Percentiles rank a stretch among this genome's conserved stretches.
Conservation (phyloP, 2,329 filamentous ascomycete species). For the Laburnicola sp. region DNA sequence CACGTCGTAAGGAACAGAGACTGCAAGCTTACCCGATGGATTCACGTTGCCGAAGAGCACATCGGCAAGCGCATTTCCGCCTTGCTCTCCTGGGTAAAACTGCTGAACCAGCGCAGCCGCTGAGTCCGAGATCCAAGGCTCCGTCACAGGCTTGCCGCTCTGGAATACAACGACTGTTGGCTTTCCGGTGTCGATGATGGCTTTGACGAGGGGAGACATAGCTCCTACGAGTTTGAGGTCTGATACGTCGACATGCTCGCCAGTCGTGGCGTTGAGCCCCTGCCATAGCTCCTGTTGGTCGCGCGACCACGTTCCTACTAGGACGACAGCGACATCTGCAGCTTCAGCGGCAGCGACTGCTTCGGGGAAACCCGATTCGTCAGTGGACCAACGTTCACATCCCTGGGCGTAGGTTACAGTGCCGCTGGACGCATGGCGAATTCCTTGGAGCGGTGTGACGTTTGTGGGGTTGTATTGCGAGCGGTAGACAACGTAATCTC, state of each 20-base stretch:
- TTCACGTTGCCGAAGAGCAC: conserved; percentile 64
- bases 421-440: conserved; percentile 61
- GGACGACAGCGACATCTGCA: conserved; percentile 71
- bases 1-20: conserved; percentile 68
- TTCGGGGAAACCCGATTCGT: conserved; percentile 67
- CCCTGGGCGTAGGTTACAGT: conserved; percentile 69
- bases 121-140: conserved; percentile 69
- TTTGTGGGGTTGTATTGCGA: conserved; percentile 62
- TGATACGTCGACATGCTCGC: conserved; percentile 70
- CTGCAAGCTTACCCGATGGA: conserved; percentile 67
- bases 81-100: conserved; percentile 73
- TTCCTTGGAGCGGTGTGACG: conserved; percentile 70
- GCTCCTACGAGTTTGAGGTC: conserved; percentile 69
- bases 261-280: conserved; percentile 72
- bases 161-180: conserved; percentile 70
- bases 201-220: conserved; percentile 66
- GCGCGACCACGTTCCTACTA: conserved; percentile 75
- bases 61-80: conserved; percentile 67
- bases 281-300: conserved; percentile 73
- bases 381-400: conserved; percentile 72
- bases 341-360: conserved; percentile 67
- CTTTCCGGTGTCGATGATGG: conserved; percentile 67
- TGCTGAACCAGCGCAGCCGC: conserved; percentile 71
- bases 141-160: conserved; percentile 72
- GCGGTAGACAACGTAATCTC: conserved; percentile 71